A percentile compares a stretch with the other conserved stretches of the same genome.
Evolutionary conservation across 73 alveolate species (phyloP).

Genomic region (Paramecium biaurelia): DNA sequence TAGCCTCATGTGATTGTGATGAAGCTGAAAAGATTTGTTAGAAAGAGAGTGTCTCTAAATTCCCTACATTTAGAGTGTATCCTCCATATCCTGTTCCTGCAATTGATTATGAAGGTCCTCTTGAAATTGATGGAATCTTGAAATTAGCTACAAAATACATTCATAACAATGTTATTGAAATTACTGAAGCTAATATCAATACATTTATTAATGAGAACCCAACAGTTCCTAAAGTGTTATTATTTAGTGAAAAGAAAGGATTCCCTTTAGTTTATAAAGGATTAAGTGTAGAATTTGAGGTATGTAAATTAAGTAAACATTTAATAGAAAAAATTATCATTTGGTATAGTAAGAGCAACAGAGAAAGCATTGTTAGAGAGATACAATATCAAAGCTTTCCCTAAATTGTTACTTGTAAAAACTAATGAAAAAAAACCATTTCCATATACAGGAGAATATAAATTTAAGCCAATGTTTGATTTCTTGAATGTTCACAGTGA

Average conservation of each 20-base stretch:
- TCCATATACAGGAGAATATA: slow-evolving; percentile 90
- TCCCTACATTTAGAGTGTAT: slow-evolving; percentile 88
- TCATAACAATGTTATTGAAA: slow-evolving; percentile 81
- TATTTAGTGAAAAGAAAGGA: slow-evolving; percentile 93
- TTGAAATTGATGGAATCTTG: slow-evolving; percentile 66
- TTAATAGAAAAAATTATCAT: slow-evolving; percentile 76
- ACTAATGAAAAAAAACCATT: slow-evolving; percentile 83
- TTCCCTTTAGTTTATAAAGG: slow-evolving; percentile 91
- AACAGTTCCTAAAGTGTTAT: slow-evolving; percentile 92
- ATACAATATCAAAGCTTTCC: slow-evolving; percentile 90
- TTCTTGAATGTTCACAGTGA: slow-evolving; percentile 93
- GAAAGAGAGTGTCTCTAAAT: slow-evolving; percentile 84
- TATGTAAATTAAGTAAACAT: not conserved
- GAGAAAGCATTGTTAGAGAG: slow-evolving; percentile 84
- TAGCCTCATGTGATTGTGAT: slow-evolving; percentile 93
- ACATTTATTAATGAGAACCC: slow-evolving; percentile 88
- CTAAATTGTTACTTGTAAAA: slow-evolving; percentile 81
- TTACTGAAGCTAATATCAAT: slow-evolving; percentile 84
- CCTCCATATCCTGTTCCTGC: slow-evolving; percentile 98
- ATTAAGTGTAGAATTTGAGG: slow-evolving; percentile 84
- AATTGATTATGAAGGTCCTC: slow-evolving; percentile 85
- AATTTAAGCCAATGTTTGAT: slow-evolving; percentile 84
- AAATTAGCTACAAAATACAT: slow-evolving; percentile 82
- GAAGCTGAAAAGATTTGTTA: slow-evolving; percentile 81
- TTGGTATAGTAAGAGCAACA: slow-evolving; percentile 88